Percentiles rank a stretch among this genome's conserved stretches.
Conservation (phyloP, 1,284 basidiomycete genomes). For the Malassezia brasiliensis region DNA sequence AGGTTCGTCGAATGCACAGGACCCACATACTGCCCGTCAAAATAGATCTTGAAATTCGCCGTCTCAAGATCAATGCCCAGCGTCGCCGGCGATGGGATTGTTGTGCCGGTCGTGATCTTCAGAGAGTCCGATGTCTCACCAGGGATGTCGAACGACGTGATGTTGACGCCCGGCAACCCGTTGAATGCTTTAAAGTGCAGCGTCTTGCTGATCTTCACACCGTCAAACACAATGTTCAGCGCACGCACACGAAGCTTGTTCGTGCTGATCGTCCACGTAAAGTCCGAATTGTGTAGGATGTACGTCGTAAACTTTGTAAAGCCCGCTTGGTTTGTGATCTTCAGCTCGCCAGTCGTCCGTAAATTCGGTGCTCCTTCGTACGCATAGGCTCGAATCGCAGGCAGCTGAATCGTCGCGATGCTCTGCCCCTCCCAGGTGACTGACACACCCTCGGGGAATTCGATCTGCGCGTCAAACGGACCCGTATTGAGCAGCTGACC, state of each 20-base stretch:
- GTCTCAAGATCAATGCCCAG: conserved; percentile 65
- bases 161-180: conserved; percentile 55
- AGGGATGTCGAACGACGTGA: conserved; percentile 57
- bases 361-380: conserved; percentile 62
- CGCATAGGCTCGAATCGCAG: conserved; percentile 61
- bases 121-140: conserved; percentile 63
- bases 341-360: conserved; percentile 48
- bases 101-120: conserved; percentile 59
- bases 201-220: conserved; percentile 59
- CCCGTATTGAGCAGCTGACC: conserved; percentile 31
- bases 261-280: conserved; percentile 65
- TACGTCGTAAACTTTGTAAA: conserved; percentile 63
- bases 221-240: conserved; percentile 62
- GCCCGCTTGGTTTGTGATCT: conserved; percentile 38
- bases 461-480: conserved; percentile 53
- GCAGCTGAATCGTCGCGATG: conserved; percentile 60
- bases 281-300: conserved; percentile 59
- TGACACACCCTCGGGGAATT: conserved; percentile 49
- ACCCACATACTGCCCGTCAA: conserved; percentile 49
- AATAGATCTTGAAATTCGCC: conserved; percentile 58
- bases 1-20: conserved; percentile 51
- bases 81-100: conserved; percentile 61
- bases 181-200: conserved; percentile 65
- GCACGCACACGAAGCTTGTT: conserved; percentile 58
- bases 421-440: conserved; percentile 61